Base-by-base conservation (phyloP, 306 rosid species). In the Corylus heterophylla region DNA sequence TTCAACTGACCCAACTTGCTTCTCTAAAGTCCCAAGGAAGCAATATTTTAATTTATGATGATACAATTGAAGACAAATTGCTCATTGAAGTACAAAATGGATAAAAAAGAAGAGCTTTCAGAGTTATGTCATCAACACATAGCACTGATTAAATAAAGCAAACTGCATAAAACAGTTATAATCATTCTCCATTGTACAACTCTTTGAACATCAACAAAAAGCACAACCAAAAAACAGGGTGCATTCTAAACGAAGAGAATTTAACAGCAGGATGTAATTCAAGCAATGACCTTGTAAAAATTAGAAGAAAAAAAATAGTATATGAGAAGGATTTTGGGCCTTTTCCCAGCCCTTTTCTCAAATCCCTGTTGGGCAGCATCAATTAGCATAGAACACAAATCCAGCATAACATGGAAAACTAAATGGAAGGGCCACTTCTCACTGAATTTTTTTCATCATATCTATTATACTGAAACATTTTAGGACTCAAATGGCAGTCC, bases 231-330 rank as follows among this genome's bases (percentile, higher is more conserved):
- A 12, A 25, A 59, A 59, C 31, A n/a, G 45, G 8, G 45, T 42
- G 45, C 7, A 42, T 42, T 42, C 45, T 42, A 42, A 6, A 18
- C 66, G 74, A 29, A 44, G 10, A 78, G 37, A 56, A 68, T 45
- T 27, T 29, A 35, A 67, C 47, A 27, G 27, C 16, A 13, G 25
- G 39, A 44, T 44, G 37, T 10, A 78, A 13, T 71, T 58, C 55
- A 78, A 79, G 71, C 64, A 31, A 69, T 71, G 78, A 73, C 11
- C 27, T 71, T 50, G 35, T 37, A 56, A n/a, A 31, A 74, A 79
- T 2, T 63, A 14, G 10, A 12, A 6, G 31, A 62, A 10, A 20
- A 62, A 12, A 63, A 62, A 25, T 59, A 27, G 8, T 61, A 12
- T 14, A 27, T 12, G 67, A 61, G 35, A 61, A 61, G 35, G 67